Evolutionary conservation across 2,329 filamentous ascomycete genomes (phyloP), one percentile per base, ranked within the genome.

Genomic region (Fusarium torreyae): DNA sequence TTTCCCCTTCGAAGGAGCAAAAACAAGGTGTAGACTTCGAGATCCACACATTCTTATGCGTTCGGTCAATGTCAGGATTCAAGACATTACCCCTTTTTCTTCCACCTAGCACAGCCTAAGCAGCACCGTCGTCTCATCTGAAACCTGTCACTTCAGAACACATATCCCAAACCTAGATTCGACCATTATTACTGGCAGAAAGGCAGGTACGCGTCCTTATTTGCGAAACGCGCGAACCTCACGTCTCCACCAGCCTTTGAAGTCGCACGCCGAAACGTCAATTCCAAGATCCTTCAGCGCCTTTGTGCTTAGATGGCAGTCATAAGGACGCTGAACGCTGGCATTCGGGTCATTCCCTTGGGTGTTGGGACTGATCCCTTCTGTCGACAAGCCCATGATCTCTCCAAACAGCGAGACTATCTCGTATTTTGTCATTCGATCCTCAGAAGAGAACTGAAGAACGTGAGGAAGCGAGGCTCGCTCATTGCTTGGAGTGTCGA

Each of bases 371-470:
- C 88, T 85, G 78, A 97, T 90, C 9, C 87, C 86, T 46, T 89
- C 87, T 20, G 91, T 83, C 13, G 91, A 86, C 57, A 97, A 77
- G 1, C 91, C 93, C 86, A 97, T 89, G 61, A 97, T 93, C 62
- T 94, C 89, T 6, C 89, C 91, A 75, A 97, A 90, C 11, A 86
- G 81, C 80, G 93, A 83, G 77, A 92, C 94, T 57, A 98, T 97
- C 78, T 95, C 90, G 78, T 94, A 97, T 82, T 97, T 97, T 46
- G 94, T 97, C 84, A 91, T 92, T 69, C 85, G 88, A 72, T 97
- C 92, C 79, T 97, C 93, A 45, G 93, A 94, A 5, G 91, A 93
- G 81, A 97, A 97, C 56, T 98, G 94, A 18, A 97, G 84, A 43
- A 94, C 87, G 28, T 77, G 82, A 0, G 94, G 94, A 39, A 97